Evolutionary conservation across 1,284 basidiomycete species (phyloP), one percentile per base, ranked within the genome.

Genomic region (Rhodotorula sp.): DNA sequence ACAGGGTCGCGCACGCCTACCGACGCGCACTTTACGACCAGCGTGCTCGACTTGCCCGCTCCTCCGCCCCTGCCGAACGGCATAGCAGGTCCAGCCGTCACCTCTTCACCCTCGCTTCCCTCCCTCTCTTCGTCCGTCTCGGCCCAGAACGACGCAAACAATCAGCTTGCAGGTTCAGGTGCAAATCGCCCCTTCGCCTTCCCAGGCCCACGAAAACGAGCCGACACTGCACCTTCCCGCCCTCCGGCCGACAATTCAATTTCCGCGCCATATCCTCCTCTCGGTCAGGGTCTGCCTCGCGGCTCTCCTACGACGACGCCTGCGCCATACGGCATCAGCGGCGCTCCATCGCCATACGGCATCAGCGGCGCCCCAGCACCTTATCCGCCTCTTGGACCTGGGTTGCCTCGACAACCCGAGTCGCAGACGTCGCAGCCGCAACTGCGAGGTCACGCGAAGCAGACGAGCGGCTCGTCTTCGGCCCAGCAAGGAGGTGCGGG

Each of bases 181-280:
- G 46, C 34, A 30, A 53, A 62, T 44, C 59, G 54, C 0, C 60
- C 60, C 2, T 54, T 65, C 16, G 37, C 30, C 22, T 22, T 22
- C 22, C 9, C 58, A 22, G n/a, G 50, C 20, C 46, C 51, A 3
- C 63, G 72, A 2, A 46, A 62, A 50, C 40, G 70, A 46, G 73
- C 73, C 28, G 73, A 74, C 53, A 74, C 72, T 0, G 72, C 72
- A 0, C 72, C 72, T 5, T 65, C 60, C 22, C 59, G 30, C 30
- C 52, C 54, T 47, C 31, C 51, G 37, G 18, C 40, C 47, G 26
- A 30, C 16, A 16, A 22, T 20, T 13, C 50, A 26, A 34, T 57
- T 48, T 18, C 40, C 40, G 57, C 59, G 24, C 58, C 57, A 4
- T 59, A 65, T 44, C 63, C 63, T 5, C 63, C 63, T 0, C 57